Percentiles rank a stretch among this genome's conserved stretches.
These are phyloP conservation scores for Aegilops umbellulata DNA, from an alignment of 176 grass and related monocot species.

Conservation along the genomic window DNA sequence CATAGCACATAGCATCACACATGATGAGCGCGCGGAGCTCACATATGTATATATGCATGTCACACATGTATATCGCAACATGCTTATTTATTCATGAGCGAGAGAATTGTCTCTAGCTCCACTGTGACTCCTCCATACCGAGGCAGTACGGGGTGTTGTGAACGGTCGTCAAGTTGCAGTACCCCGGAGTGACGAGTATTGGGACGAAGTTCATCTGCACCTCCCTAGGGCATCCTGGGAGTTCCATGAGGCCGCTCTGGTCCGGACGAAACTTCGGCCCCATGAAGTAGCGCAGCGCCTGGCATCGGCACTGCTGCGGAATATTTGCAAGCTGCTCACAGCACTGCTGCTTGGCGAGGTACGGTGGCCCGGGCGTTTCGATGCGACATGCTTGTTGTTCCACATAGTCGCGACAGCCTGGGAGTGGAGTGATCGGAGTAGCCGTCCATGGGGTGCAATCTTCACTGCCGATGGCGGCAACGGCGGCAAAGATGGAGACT, in stretches of 20 bases:
- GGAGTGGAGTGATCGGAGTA: not conserved
- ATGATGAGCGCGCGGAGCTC: not conserved
- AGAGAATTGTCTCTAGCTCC: not conserved
- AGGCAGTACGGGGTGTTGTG: not conserved
- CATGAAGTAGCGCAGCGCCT: not conserved
- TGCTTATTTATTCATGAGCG: not conserved
- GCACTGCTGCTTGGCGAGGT: not conserved
- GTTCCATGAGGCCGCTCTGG: not conserved
- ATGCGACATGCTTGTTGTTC: not conserved
- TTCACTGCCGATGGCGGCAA: not conserved
- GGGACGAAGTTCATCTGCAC: not conserved
- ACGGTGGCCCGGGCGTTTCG: not conserved
- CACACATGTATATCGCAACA: not conserved
- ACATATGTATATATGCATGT: not conserved
- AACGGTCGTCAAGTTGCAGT: not conserved
- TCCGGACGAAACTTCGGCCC: not conserved
- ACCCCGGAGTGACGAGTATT: not conserved
- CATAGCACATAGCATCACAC: not conserved
- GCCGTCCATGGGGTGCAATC: not conserved
- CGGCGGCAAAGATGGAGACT: not conserved
- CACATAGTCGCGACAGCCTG: not conserved
- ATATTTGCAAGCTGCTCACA: not conserved
- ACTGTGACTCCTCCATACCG: not conserved
- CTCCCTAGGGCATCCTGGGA: not conserved
- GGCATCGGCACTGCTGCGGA: not conserved